Conservation (phyloP, 768 basidiomycete species). For the Kwoniella pini region DNA sequence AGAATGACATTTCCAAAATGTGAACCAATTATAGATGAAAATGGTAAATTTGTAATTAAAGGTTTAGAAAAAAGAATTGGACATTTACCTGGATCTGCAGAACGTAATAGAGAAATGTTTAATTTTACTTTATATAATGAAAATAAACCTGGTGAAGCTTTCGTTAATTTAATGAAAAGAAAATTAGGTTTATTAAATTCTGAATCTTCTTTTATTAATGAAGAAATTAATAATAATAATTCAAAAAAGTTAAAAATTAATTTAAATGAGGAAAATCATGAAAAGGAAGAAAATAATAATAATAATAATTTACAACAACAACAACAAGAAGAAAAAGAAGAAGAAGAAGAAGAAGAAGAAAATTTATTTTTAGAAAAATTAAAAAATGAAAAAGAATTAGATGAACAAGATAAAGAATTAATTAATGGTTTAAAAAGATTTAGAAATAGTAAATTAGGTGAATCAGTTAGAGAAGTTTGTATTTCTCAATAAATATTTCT, state of each 20-base stretch:
- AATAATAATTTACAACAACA: no score
- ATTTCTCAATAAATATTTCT: conserved; percentile 22
- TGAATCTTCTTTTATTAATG: no score
- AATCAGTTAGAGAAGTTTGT: conserved; percentile 42
- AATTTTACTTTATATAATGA: conserved; percentile 35
- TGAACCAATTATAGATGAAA: conserved; percentile 34
- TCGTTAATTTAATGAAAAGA: conserved; percentile 17
- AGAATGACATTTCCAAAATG: conserved; percentile 46
- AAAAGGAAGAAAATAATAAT: no score
- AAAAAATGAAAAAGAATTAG: conserved; percentile 9
- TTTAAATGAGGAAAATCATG: no score
- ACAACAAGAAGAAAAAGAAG: conserved; percentile 2
- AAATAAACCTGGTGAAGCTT: conserved; percentile 8
- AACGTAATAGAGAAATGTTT: conserved; percentile 40
- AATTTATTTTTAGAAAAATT: not conserved
- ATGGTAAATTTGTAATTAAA: conserved; percentile 41
- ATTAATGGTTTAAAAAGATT: conserved; percentile 44
- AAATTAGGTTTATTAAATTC: conserved; percentile 11
- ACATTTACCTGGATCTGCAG: conserved; percentile 25
- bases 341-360: not conserved
- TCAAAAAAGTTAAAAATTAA: no score
- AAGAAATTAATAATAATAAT: not conserved
- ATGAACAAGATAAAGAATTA: conserved; percentile 39
- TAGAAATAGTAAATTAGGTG: conserved; percentile 35
- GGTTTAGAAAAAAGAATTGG: conserved; percentile 40